Base-by-base conservation (phyloP, 1,284 basidiomycete genomes). In the Phylloporus gajari region DNA sequence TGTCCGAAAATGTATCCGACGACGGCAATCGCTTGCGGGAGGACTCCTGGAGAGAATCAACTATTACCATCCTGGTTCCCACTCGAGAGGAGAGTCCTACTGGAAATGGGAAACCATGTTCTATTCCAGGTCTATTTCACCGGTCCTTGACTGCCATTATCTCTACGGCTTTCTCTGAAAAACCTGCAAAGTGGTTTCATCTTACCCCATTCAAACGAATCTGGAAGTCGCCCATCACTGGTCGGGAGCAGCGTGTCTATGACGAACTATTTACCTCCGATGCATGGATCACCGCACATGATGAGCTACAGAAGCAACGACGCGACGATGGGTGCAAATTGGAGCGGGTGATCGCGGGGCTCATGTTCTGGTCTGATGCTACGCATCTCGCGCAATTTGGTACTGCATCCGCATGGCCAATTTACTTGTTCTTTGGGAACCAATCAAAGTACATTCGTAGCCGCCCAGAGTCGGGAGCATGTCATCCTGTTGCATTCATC, bases 381-480 rank as follows among this genome's bases (percentile, higher is more conserved):
- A 86, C 85, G 3, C 82, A 84, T 8, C 76, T 86, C 1, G 76
- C 83, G 0, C 74, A 75, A 13, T 86, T 86, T 68, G 84, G 85
- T 0, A 70, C 74, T 3, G 77, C 80, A 3, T 73, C 75, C 5
- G 70, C 84, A 0, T 86, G 85, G 85, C 86, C 85, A 0, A 35
- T 84, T 2, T 86, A 86, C 68, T 46, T 84, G 0, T 83, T 75
- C 42, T 80, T 85, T 62, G 81, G 81, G 5, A 85, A 84, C 46
- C 78, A 80, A 44, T 82, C 82, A 1, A 86, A 86, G 73, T 86
- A 84, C 51, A 65, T 65, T 2, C 76, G 80, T 0, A 72, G 70
- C 1, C 72, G 72, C 38, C 82, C 84, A 0, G 65, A 63, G 0
- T 70, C 72, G 0, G 69, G 73, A 23, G 72, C 81, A 15, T 80